Evolutionary conservation across 352 stramenopile genomes (phyloP).

Genomic region (Phytophthora fragariae): DNA sequence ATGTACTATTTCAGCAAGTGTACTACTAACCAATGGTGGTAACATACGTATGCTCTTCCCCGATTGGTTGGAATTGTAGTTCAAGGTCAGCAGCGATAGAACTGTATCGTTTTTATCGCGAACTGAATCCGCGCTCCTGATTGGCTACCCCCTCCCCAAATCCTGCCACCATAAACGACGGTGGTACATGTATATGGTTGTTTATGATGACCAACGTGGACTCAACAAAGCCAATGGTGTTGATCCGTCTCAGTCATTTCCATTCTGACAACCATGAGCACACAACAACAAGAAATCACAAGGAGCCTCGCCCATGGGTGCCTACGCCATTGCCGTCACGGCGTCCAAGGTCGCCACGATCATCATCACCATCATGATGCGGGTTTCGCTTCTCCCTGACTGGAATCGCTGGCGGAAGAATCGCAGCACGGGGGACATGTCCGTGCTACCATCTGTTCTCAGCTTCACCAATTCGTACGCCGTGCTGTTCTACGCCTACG

Average conservation of each 20-base stretch:
- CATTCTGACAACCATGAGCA: not conserved
- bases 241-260: not conserved
- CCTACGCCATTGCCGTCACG: slow-evolving; percentile 19
- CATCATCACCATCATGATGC: slow-evolving; percentile 42
- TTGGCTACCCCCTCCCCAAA: no score
- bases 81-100: no score
- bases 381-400: slow-evolving; percentile 38
- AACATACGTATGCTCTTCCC: no score
- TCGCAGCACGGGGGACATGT: not conserved
- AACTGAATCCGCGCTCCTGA: no score
- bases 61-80: no score
- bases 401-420: not conserved
- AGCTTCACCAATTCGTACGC: not conserved
- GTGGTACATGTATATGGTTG: no score
- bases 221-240: not conserved
- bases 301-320: slow-evolving; percentile 1
- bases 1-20: no score
- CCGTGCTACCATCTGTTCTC: not conserved
- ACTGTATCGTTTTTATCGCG: no score
- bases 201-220: no score
- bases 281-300: not conserved
- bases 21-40: no score
- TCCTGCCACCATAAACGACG: no score
- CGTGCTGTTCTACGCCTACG: not conserved
- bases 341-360: slow-evolving; percentile 38